phyloP scores from a whole-genome alignment of 192 early-diverging fungal genomes.

The Backusella westeae region DNA sequence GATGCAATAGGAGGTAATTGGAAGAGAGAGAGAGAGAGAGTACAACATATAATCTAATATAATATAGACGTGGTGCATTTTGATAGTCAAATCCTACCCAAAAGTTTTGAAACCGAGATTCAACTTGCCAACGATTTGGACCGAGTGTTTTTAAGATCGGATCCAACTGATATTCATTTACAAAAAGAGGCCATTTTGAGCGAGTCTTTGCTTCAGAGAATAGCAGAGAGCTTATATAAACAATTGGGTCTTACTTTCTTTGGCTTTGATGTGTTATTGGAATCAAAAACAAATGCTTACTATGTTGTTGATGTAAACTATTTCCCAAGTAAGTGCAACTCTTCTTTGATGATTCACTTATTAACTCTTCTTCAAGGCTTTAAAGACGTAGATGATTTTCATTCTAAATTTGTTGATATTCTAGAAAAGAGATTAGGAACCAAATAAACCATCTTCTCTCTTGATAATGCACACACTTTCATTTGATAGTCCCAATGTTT shows the following conservation, averaged over 20 bases:
- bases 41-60: neutral
- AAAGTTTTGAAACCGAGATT: constrained; percentile 15
- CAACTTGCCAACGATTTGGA: neutral
- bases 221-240: constrained; percentile 13
- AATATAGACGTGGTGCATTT: constrained; percentile 20
- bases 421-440: constrained; percentile 5
- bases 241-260: constrained; percentile 35
- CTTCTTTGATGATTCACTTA: neutral
- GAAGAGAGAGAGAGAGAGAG: neutral
- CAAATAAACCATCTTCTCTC: neutral
- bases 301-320: constrained; percentile 38
- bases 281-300: constrained; percentile 16
- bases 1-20: neutral
- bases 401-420: constrained; percentile 17
- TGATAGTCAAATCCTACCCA: constrained; percentile 34
- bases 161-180: neutral
- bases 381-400: constrained; percentile 15
- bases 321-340: constrained; percentile 29
- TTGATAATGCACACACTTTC: neutral
- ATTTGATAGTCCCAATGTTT: too few species aligned
- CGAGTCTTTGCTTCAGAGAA: neutral
- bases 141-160: neutral
- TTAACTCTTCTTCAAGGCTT: neutral
- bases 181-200: constrained; percentile 15
- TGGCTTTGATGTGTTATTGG: constrained; percentile 34